Base-by-base conservation (phyloP, 306 rosid species). In the Boehmeria nivea region DNA sequence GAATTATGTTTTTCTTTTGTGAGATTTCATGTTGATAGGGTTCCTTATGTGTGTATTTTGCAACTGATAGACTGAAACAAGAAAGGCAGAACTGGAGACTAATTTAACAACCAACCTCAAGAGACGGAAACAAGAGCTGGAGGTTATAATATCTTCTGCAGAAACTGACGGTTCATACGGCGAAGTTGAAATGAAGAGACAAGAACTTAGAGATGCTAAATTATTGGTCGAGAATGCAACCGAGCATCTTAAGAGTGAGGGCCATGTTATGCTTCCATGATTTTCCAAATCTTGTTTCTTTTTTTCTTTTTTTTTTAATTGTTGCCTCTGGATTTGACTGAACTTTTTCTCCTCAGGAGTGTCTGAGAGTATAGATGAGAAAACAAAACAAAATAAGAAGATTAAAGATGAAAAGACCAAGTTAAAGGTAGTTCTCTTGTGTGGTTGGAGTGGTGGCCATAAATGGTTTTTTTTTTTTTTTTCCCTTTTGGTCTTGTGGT, bases 51-150 rank as follows among this genome's bases (percentile, higher is more conserved):
- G 45, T 40, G 22, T 63, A 12, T 39, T 65, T 72, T 6, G 49
- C 53, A 48, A 64, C 63, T 72, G 67, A 59, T 73, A 91, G 98
- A 84, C 82, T 57, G 98, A 87, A 77, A 68, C 94, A 27, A 81
- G 93, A 65, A 91, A 84, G 72, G 88, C 98, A 10, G 96, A 87
- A 87, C 87, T 91, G 45, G 98, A 91, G 68, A 84, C 96, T 51
- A 91, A 91, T 78, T 75, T 91, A 60, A 82, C 94, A n/a, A 87
- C 96, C 49, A 91, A 91, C 76, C 98, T 91, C 45, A 78, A 82
- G 81, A 85, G 94, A 72, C 81, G 96, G 70, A 91, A 69, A 75
- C 96, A 87, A 78, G 98, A 91, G 74, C 65, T 91, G 73, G 98
- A 91, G 69, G 85, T 83, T 43, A 76, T 78, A 27, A 73, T 84